Percentiles rank a stretch among this genome's conserved stretches.
Evolutionary conservation across 2,329 filamentous ascomycete species (phyloP).

Genomic region (Penicillium palitans): DNA sequence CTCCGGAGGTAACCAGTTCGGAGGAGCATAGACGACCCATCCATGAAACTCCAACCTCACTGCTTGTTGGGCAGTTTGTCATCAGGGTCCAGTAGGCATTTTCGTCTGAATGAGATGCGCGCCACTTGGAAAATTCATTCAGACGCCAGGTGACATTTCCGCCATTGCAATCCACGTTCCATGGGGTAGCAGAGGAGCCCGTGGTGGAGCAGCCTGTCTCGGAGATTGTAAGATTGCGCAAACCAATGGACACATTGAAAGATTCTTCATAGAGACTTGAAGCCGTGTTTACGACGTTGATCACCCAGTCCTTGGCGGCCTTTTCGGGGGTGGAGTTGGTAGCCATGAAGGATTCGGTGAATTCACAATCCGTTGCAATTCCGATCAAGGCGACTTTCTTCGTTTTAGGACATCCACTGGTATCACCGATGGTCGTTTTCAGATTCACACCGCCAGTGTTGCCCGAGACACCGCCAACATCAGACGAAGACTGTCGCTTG

Average conservation of each 20-base stretch:
- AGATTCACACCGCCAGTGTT: conserved; percentile 81
- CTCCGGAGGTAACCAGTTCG: conserved; percentile 51
- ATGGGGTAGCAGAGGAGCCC: conserved; percentile 66
- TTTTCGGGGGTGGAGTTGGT: conserved; percentile 49
- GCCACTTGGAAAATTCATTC: conserved; percentile 86
- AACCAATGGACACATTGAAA: conserved; percentile 92
- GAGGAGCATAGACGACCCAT: conserved; percentile 78
- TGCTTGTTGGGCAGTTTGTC: conserved; percentile 75
- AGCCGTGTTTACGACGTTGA: conserved; percentile 79
- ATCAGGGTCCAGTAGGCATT: conserved; percentile 95
- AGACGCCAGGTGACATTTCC: conserved; percentile 71
- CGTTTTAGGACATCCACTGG: conserved; percentile 82
- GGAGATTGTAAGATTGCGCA: conserved; percentile 80
- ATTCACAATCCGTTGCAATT: conserved; percentile 89
- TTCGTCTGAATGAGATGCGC: conserved; percentile 70
- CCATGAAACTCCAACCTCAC: conserved; percentile 91
- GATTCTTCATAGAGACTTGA: conserved; percentile 84
- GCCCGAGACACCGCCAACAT: conserved; percentile 67
- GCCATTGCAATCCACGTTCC: conserved; percentile 73
- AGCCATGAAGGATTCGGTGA: conserved; percentile 68
- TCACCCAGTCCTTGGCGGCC: conserved; percentile 71
- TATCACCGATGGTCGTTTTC: conserved; percentile 73
- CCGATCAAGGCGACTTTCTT: conserved; percentile 89
- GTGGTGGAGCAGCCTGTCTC: conserved; percentile 72
- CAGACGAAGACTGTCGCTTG: conserved; percentile 62